Evolutionary conservation across 169 alveolate species (phyloP), one percentile per base, ranked within the genome.

Genomic region (Plasmodium gaboni): DNA sequence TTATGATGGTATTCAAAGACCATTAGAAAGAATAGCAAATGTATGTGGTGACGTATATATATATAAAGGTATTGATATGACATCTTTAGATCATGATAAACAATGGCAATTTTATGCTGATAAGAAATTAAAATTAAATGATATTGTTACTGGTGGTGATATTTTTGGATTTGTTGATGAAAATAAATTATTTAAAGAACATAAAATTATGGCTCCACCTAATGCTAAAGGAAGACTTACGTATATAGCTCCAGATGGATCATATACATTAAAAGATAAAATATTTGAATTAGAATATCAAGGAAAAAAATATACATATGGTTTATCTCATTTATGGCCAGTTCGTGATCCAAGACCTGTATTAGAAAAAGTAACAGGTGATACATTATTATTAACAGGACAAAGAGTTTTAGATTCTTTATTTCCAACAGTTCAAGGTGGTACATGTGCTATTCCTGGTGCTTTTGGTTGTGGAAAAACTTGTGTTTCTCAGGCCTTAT

Each of bases 381-480:
- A 88, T 65, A 95, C 97, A 51, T 99, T 99, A 57, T 96, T 98
- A 55, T 95, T 98, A 76, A 98, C 99, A 8, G 99, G 99, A 1
- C 99, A 98, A 85, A 93, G 99, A 88, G 99, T 98, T 12, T 92
- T 98, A 57, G 99, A 98, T 92, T 95, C 99, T 9, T 95, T 98
- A 51, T 98, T 98, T 96, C 99, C 99, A 15, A 96, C 99, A 26
- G 98, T 96, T 9, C 94, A 96, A 91, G 99, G 99, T 24, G 99
- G 99, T 19, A 99, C 99, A 13, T 98, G 99, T 88, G 99, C 99
- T 55, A 97, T 99, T 76, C 99, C 99, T 17, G 99, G 99, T 13
- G 99, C 99, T 10, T 99, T 99, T 93, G 99, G 99, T 12, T 98
- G 99, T 87, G 99, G 99, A 59, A 99, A 99, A 93, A 99, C 99